A percentile compares a stretch with the other conserved stretches of the same genome.
These are phyloP conservation scores for Trichosporon ovoides DNA, from an alignment of 1,284 basidiomycete species.

Conservation along the genomic window DNA sequence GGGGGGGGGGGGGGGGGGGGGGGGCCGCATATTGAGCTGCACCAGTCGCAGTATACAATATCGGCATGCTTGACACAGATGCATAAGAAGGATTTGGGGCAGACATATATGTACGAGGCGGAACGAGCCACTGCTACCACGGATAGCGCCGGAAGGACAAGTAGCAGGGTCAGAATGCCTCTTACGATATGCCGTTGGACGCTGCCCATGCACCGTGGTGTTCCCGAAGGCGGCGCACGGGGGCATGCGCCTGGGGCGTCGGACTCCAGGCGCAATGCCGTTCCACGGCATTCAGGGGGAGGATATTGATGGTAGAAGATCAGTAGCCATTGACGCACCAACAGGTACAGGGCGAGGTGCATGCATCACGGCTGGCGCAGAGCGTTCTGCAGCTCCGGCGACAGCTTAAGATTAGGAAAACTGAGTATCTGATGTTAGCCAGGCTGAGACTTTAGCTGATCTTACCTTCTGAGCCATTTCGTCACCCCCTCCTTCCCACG, in stretches of 20 bases:
- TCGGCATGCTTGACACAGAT: no score
- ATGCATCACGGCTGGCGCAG: constrained; percentile 9
- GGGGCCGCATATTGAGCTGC: no score
- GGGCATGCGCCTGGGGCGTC: constrained; percentile 1
- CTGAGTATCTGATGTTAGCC: constrained; percentile 21
- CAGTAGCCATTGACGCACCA: constrained; percentile 1
- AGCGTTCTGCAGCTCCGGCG: constrained; percentile 1
- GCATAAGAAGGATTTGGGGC: background rate
- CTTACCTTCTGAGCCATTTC: constrained; percentile 62
- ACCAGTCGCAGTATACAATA: no score
- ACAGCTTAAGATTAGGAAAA: background rate
- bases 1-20: no score
- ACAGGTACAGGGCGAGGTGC: background rate
- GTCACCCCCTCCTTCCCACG: constrained; percentile 84
- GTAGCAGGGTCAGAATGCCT: constrained; percentile 38
- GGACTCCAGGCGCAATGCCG: constrained; percentile 4
- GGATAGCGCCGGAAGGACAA: constrained; percentile 17
- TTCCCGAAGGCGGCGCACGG: constrained; percentile 4
- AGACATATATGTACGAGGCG: constrained; percentile 26
- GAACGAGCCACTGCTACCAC: constrained; percentile 31
- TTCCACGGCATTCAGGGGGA: constrained; percentile 3
- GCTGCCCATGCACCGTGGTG: constrained; percentile 3
- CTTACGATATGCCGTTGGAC: constrained; percentile 25
- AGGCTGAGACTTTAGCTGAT: background rate
- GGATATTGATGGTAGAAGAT: background rate